Evolutionary conservation across 495 filamentous ascomycete species (phyloP), one percentile per base, ranked within the genome.

Genomic region (Aspergillus hancockii): DNA sequence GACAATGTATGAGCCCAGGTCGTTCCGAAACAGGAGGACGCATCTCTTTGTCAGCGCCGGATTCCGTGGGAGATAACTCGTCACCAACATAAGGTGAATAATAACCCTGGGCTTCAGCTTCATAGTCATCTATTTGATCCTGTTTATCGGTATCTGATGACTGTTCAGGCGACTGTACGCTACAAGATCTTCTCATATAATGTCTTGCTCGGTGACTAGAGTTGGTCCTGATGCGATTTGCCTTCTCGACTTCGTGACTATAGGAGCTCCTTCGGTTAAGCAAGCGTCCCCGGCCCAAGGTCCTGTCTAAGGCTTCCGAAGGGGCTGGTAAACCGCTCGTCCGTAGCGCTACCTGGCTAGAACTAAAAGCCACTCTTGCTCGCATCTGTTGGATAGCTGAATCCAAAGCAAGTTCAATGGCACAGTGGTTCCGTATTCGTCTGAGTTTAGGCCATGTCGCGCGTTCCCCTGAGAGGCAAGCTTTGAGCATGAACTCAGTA

Each of bases 381-480:
- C 91, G 79, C 67, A 95, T 80, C 14, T 83, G 79, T 61, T 91
- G 88, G 8, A 97, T 90, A 8, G 90, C 92, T 30, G 84, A 80
- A 68, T 97, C 93, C 7, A 97, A 75, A 13, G 91, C 90, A 25
- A 97, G 74, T 70, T 97, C 93, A 46, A 97, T 90, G 13, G 91
- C 89, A 61, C 88, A 88, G 55, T 91, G 87, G 64, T 95, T 94
- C 41, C 87, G 79, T 57, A 97, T 86, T 10, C 90, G 85, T 57
- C 86, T 88, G 1, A 97, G 72, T 65, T 91, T 90, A 1, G 93
- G 91, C 93, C 93, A 97, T 1, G 92, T 94, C 23, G 93, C 93
- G 59, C 88, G 79, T 69, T 97, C 90, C 21, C 93, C 93, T 41
- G 82, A 79, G 12, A 90, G 71, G 63, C 87, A 89, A 25, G 90